Evolutionary conservation across 176 grass and related monocot species (phyloP).

Genomic region (Avena atlantica): DNA sequence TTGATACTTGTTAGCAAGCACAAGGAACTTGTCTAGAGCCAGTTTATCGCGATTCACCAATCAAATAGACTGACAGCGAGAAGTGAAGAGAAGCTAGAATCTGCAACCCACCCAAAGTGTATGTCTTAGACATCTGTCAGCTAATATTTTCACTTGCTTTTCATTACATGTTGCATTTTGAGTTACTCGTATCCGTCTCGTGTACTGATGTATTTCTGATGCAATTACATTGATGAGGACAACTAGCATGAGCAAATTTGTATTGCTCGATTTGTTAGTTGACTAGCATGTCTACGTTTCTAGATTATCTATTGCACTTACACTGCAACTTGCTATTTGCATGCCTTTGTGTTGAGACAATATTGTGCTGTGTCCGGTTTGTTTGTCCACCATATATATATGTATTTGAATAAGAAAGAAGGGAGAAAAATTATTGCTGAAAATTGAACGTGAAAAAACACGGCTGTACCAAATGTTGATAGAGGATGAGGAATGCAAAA

Average conservation of each 20-base stretch:
- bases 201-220: not conserved
- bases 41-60: constrained; percentile 58
- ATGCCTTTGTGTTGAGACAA: constrained; percentile 21
- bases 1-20: constrained; percentile 72
- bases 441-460: too few species aligned
- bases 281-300: not conserved
- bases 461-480: too few species aligned
- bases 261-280: not conserved
- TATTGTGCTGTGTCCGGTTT: not conserved
- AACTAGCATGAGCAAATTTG: not conserved
- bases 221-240: not conserved
- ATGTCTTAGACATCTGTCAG: constrained; percentile 35
- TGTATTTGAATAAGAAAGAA: too few species aligned
- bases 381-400: not conserved
- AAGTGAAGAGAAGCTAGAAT: constrained; percentile 50
- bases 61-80: constrained; percentile 48
- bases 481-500: too few species aligned
- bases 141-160: constrained; percentile 21
- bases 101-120: constrained; percentile 60
- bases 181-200: not conserved
- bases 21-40: constrained; percentile 77
- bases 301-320: not conserved
- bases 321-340: constrained; percentile 29
- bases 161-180: constrained; percentile 12
- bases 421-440: too few species aligned